Base-by-base conservation (phyloP, 1,284 basidiomycete species). In the Ustilago tritici region DNA sequence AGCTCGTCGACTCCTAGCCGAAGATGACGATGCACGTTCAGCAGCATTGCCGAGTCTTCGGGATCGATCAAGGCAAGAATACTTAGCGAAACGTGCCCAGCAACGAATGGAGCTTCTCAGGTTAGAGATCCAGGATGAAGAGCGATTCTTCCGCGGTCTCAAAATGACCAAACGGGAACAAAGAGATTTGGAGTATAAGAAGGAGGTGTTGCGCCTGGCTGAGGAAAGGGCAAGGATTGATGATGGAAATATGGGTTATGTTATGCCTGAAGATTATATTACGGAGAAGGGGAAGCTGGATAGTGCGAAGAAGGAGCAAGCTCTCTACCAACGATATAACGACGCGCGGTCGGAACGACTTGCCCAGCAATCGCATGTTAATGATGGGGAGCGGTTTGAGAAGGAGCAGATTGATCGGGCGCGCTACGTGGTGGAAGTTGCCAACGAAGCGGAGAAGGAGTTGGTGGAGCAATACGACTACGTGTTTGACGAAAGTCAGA, bases 211-310 rank as follows among this genome's bases (percentile, higher is more conserved):
- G 19, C 90, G 91, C 55, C 90, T 99, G 36, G 95, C 97, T 66
- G 95, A 99, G 87, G 95, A 96, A 85, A 91, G 95, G 23, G 89
- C 95, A 73, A 92, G 91, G 84, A 97, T 99, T 72, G 93, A 95
- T 93, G 94, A 92, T 93, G 78, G 76, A 4, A 70, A 79, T 31
- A 69, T 69, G 0, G 77, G 78, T 15, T 86, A 86, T 52, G 63
- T 56, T 6, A 76, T 81, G 61, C 82, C 83, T 4, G 72, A 84
- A 81, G 96, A 99, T 87, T 99, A 99, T 84, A 90, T 98, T 82
- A 99, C 96, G 0, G 96, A 98, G 84, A 94, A 98, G 86, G 97
- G 97, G n/a, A 96, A 95, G 87, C 93, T 99, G 72, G 95, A 99
- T 89, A 92, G 92, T 87, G 95, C 97, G 88, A 95, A 95, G 88